Conservation (phyloP, 352 stramenopile genomes). For the Phytopythium sindhum region DNA sequence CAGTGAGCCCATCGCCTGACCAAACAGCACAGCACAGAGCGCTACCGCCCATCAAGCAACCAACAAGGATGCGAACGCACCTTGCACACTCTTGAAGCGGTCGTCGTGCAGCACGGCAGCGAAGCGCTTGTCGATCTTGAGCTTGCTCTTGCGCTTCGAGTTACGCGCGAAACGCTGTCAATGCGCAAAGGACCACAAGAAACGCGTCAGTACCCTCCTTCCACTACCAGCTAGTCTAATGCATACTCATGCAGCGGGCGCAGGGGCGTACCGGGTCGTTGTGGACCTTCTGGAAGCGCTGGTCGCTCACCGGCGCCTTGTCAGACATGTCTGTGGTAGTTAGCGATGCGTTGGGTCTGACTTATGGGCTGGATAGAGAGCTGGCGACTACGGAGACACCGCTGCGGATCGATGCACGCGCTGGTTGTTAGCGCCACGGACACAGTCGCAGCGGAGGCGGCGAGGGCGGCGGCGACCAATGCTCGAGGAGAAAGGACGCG, state of each 20-base stretch:
- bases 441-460: neutral
- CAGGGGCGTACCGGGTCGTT: constrained; percentile 60
- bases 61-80: constrained; percentile 8
- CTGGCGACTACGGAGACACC: neutral
- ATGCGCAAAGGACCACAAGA: neutral
- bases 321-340: constrained; percentile 23
- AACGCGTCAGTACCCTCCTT: too few relatives aligned
- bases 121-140: constrained; percentile 82
- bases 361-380: too few relatives aligned
- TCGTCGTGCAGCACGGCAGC: constrained; percentile 68
- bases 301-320: constrained; percentile 45
- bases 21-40: too few relatives aligned
- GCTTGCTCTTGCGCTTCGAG: constrained; percentile 78
- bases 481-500: neutral
- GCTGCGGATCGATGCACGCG: neutral
- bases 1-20: neutral
- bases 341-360: neutral
- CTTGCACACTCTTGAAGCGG: constrained; percentile 76
- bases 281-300: constrained; percentile 85
- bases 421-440: too few relatives aligned
- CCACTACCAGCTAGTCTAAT: too few relatives aligned
- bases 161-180: constrained; percentile 67
- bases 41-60: neutral
- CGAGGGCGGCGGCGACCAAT: neutral
- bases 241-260: neutral